Percentiles rank a stretch among this genome's conserved stretches.
phyloP scores from a whole-genome alignment of 148 eudicot genomes.

The Rhododendron henanense region DNA sequence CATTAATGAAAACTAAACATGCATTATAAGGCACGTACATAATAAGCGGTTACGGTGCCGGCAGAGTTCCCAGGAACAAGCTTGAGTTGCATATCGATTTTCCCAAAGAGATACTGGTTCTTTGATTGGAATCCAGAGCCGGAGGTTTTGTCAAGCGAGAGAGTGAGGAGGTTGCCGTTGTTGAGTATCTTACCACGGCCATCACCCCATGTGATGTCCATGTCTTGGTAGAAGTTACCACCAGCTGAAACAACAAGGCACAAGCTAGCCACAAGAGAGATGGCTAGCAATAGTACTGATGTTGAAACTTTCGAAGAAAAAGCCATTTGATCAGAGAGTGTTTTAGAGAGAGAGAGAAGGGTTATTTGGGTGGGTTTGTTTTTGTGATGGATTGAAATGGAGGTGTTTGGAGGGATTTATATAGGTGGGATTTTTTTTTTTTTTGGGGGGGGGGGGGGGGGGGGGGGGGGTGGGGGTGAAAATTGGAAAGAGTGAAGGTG shows the following conservation, averaged over 20 bases:
- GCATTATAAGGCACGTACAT: conserved; percentile 13
- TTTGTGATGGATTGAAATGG: not conserved
- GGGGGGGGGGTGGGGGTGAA: not conserved
- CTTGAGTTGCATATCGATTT: conserved; percentile 37
- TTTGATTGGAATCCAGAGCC: conserved; percentile 37
- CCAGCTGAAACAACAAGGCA: not conserved
- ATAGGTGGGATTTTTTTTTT: not conserved
- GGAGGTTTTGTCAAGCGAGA: conserved; percentile 23
- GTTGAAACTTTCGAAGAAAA: not conserved
- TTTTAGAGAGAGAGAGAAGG: not conserved
- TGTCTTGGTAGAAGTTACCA: conserved; percentile 7
- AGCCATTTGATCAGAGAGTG: not conserved
- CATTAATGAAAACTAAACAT: not conserved
- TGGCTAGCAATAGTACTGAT: not conserved
- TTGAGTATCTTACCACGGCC: conserved; percentile 2
- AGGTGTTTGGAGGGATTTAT: not conserved
- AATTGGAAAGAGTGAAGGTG: not conserved
- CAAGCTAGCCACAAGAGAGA: not conserved
- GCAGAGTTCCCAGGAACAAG: conserved; percentile 39
- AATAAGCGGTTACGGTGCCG: conserved; percentile 38
- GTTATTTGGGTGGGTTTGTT: not conserved
- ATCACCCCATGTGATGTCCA: conserved; percentile 18
- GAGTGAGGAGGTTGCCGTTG: conserved; percentile 23
- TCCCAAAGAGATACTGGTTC: conserved; percentile 27
- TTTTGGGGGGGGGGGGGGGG: no score